Base-by-base conservation (phyloP, 1,284 basidiomycete species). In the Microbotryum intermedium region DNA sequence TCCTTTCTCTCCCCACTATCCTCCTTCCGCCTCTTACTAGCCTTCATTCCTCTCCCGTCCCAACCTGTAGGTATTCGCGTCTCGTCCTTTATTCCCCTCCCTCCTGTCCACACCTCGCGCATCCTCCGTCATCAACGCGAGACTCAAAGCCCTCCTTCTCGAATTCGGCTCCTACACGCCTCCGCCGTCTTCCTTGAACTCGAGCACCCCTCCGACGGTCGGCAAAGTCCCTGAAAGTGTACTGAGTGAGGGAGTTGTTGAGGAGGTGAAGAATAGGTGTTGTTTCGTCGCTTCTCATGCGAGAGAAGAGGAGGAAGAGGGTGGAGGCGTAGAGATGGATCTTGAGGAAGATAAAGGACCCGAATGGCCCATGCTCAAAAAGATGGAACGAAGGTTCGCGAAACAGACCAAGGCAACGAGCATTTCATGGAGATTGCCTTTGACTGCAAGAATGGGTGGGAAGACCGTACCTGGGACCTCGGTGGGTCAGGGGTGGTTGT, bases 61-160 rank as follows among this genome's bases (percentile, higher is more conserved):
- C 18, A 21, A 2, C 30, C 34, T 34, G 23, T 69, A 95, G 92
- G 89, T 95, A 67, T 93, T 86, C 71, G 83, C 87, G 50, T 85
- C 90, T 11, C 80, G 93, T 34, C 91, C 92, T 0, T 77, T 97
- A 48, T 92, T 84, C 72, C 83, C 87, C 30, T 82, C 86, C 55
- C 78, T 94, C 11, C 81, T 81, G 62, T 87, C 88, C 3, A 91
- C 90, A 1, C 87, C 90, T 9, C 76, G 90, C 10, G 91, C 90
- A 3, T 89, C 91, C 7, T 76, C 81, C 5, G 80, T 83, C 21
- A 77, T 95, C 25, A 84, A 85, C 5, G 79, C 80, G 4, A 88
- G 91, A 65, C 78, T 97, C 23, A 82, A 84, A 44, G 81, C 84
- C 4, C 82, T 95, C 1, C 77, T 97, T 0, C 81, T 88, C 11